These are phyloP conservation scores for Cyclotella kingstonii DNA, from an alignment of 108 stramenopile genomes.

Conservation along the genomic window DNA sequence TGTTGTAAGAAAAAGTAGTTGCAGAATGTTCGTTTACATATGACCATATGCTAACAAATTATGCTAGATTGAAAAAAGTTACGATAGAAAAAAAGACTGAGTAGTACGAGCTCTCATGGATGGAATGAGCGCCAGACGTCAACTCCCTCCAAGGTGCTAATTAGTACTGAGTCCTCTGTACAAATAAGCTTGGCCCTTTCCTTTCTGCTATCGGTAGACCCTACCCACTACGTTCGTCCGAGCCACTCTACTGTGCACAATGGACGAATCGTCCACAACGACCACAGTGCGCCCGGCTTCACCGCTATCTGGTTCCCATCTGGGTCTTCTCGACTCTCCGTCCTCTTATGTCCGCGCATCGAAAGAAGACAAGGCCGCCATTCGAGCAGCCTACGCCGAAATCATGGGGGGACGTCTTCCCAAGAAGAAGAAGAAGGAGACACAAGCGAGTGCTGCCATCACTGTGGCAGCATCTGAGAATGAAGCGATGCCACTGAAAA, in stretches of 20 bases:
- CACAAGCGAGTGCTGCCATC: not conserved
- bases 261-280: not conserved
- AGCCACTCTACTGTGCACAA: not conserved
- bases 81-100: too few species aligned
- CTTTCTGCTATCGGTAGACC: not conserved
- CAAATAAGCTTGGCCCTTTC: too few species aligned
- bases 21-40: too few species aligned
- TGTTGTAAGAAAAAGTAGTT: too few species aligned
- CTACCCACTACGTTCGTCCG: not conserved
- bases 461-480: not conserved
- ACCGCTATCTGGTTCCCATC: not conserved
- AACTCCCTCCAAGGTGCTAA: too few species aligned
- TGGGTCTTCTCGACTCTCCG: not conserved
- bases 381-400: slow-evolving; percentile 5
- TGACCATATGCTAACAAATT: too few species aligned
- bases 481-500: too few species aligned
- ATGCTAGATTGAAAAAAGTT: too few species aligned
- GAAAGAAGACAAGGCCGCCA: slow-evolving; percentile 4
- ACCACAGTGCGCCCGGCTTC: not conserved
- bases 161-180: too few species aligned
- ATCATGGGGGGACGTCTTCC: slow-evolving; percentile 3
- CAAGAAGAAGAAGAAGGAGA: slow-evolving; percentile 5
- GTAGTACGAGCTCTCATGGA: too few species aligned
- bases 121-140: too few species aligned
- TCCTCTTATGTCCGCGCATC: slow-evolving; percentile 7